A percentile compares a stretch with the other conserved stretches of the same genome.
These are phyloP conservation scores for Leavenworthia alabamica DNA, from an alignment of 345 rosid genomes.

Conservation along the genomic window DNA sequence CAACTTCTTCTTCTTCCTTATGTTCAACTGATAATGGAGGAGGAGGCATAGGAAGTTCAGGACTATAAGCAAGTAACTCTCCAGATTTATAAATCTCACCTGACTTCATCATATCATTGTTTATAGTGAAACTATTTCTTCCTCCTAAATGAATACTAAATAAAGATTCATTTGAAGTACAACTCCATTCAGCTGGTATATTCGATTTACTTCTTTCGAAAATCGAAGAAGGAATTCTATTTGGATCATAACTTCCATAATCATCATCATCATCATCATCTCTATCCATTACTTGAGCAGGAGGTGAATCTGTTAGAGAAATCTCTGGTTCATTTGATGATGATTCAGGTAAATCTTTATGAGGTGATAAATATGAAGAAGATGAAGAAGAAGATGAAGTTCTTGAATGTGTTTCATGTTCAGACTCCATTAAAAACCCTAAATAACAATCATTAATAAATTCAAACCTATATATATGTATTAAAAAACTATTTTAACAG, in stretches of 20 bases:
- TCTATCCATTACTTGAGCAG: slow-evolving; percentile 69
- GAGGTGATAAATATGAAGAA: slow-evolving; percentile 34
- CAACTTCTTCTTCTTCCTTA: background rate
- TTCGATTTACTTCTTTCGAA: slow-evolving; percentile 42
- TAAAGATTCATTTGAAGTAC: slow-evolving; percentile 56
- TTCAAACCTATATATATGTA: background rate
- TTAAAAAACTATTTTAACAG: background rate
- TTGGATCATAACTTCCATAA: slow-evolving; percentile 37
- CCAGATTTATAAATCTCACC: slow-evolving; percentile 36
- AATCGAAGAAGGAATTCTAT: slow-evolving; percentile 49
- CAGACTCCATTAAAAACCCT: slow-evolving; percentile 39
- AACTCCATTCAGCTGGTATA: slow-evolving; percentile 54
- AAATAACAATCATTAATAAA: background rate
- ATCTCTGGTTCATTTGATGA: background rate
- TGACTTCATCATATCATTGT: slow-evolving; percentile 25
- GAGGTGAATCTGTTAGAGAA: slow-evolving; percentile 48
- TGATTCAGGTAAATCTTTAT: slow-evolving; percentile 33
- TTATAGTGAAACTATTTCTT: slow-evolving; percentile 39
- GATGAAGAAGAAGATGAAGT: slow-evolving; percentile 26
- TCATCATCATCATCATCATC: background rate
- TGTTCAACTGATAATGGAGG: too few species aligned
- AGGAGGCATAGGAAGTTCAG: slow-evolving; percentile 34
- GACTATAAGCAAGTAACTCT: slow-evolving; percentile 35
- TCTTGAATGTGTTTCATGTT: slow-evolving; percentile 21
- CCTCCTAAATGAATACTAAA: slow-evolving; percentile 74